Evolutionary conservation across 2,329 filamentous ascomycete genomes (phyloP).

Genomic region (Calonectria ilicicola): DNA sequence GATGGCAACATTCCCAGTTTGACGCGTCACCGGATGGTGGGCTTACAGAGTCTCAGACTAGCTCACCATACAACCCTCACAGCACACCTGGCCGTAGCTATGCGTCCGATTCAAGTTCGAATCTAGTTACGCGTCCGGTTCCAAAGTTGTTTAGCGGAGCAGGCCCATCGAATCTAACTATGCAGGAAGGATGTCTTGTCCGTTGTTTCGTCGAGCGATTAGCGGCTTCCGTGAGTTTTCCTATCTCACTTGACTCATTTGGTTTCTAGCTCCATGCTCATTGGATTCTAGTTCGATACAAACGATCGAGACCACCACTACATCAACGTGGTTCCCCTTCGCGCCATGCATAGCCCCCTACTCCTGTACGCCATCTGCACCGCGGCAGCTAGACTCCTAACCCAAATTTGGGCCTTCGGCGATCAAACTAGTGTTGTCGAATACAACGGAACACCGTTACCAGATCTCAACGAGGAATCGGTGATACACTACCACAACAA

Average conservation of each 20-base stretch:
- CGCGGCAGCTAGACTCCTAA: slow-evolving; percentile 24
- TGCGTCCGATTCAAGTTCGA: background rate
- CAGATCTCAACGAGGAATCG: slow-evolving; percentile 22
- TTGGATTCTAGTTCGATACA: slow-evolving; percentile 22
- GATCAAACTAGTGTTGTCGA: slow-evolving; percentile 8
- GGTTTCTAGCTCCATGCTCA: background rate
- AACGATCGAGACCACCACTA: slow-evolving; percentile 33
- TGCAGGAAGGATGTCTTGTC: slow-evolving; percentile 26
- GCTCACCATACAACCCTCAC: background rate
- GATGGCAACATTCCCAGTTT: background rate
- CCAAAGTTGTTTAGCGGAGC: background rate
- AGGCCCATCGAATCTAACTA: background rate
- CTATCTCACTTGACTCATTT: too few species aligned
- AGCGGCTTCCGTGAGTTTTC: slow-evolving; percentile 13
- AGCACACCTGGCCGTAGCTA: background rate
- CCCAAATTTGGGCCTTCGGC: slow-evolving; percentile 21
- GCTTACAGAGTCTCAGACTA: background rate
- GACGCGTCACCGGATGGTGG: background rate
- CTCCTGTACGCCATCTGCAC: slow-evolving; percentile 31
- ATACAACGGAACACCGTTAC: slow-evolving; percentile 24
- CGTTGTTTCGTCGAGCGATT: slow-evolving; percentile 27
- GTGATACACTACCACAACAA: slow-evolving; percentile 32
- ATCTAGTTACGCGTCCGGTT: background rate
- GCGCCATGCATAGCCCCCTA: slow-evolving; percentile 29
- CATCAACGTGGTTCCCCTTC: slow-evolving; percentile 23